A percentile compares a stretch with the other conserved stretches of the same genome.
Evolutionary conservation across 345 rosid species (phyloP).

Genomic region (Dipteronia sinensis): DNA sequence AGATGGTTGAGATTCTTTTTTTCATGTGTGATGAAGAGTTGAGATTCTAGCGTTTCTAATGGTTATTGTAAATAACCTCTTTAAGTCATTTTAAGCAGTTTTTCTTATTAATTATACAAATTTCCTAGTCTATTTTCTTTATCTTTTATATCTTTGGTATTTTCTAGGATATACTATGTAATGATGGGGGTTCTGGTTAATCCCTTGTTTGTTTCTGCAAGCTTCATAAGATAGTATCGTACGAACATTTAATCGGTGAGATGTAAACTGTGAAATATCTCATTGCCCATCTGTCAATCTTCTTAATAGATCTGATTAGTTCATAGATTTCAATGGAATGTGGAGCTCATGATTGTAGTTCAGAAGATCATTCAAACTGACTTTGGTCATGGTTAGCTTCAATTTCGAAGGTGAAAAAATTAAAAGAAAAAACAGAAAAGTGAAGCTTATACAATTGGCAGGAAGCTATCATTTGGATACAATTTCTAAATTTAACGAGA

Average conservation of each 20-base stretch:
- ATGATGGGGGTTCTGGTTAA: neutral
- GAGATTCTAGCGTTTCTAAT: neutral
- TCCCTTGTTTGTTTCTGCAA: neutral
- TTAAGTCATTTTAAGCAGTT: neutral
- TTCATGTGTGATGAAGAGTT: neutral
- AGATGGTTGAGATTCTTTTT: neutral
- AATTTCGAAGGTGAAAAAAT: neutral
- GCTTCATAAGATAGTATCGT: neutral
- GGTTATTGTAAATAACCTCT: neutral
- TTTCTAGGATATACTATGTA: neutral
- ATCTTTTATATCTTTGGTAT: neutral
- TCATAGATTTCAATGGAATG: neutral
- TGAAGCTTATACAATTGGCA: neutral
- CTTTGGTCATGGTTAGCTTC: neutral
- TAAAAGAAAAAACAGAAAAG: neutral
- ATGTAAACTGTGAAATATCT: neutral
- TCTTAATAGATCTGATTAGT: neutral
- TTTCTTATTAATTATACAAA: neutral
- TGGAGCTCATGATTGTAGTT: neutral
- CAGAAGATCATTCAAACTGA: slow-evolving; percentile 2
- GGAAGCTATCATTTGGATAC: neutral
- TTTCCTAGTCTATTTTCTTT: neutral
- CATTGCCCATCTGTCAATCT: neutral
- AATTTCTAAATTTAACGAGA: neutral
- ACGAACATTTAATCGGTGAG: neutral